These are phyloP conservation scores for Chytriomyces hyalinus DNA, from an alignment of 192 early-diverging fungal genomes.

Conservation along the genomic window DNA sequence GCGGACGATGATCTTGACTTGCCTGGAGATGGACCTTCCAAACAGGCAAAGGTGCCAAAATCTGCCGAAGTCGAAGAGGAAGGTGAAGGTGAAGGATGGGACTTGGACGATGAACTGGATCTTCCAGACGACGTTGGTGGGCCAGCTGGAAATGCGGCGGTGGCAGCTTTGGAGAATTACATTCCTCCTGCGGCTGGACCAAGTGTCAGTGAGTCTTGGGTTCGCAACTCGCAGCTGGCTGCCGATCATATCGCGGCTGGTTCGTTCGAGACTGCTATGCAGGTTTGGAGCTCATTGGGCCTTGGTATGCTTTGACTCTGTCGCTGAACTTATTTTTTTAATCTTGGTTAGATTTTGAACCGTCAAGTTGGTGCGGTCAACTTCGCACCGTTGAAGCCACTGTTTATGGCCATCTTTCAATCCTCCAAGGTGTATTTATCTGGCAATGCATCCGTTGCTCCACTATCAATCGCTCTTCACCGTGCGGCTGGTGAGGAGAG, in stretches of 20 bases:
- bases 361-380: conserved; percentile 90
- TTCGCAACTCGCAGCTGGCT: conserved; percentile 83
- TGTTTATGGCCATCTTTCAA: conserved; percentile 85
- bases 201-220: conserved; percentile 75
- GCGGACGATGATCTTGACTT: conserved; percentile 73
- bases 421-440: conserved; percentile 71
- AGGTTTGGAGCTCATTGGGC: conserved; percentile 53
- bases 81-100: conserved; percentile 78
- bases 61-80: conserved; percentile 48
- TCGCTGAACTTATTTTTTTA: not conserved
- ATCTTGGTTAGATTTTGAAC: conserved; percentile 72
- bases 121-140: conserved; percentile 70
- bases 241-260: conserved; percentile 95
- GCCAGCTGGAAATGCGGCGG: conserved; percentile 57
- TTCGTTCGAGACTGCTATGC: conserved; percentile 93
- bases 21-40: conserved; percentile 41
- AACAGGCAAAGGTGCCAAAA: conserved; percentile 11
- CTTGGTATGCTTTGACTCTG: not conserved
- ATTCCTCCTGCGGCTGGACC: conserved; percentile 77
- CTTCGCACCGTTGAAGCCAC: conserved; percentile 89
- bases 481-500: conserved; percentile 58
- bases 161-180: conserved; percentile 62
- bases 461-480: conserved; percentile 72
- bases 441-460: conserved; percentile 63
- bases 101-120: conserved; percentile 78